Evolutionary conservation across 768 basidiomycete species (phyloP), one percentile per base, ranked within the genome.

Genomic region (Lentinula boryana): DNA sequence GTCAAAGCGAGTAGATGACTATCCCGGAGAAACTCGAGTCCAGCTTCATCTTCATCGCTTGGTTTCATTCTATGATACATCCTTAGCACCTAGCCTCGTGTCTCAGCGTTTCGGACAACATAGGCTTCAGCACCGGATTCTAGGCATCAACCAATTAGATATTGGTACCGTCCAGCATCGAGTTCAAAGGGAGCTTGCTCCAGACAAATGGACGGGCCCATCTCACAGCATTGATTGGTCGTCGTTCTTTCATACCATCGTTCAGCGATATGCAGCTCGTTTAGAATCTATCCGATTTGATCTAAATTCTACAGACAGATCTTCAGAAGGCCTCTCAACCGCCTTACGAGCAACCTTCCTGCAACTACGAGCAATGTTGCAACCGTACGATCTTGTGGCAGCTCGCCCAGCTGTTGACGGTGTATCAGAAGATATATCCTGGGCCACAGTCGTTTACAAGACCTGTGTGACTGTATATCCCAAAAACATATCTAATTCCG

Each of bases 21-120:
- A 68, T 60, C 76, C 76, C 0, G 73, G 57, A 5, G 57, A 76
- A 32, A 70, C 67, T 0, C 73, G 75, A 2, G 48, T 77, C 31
- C 62, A 66, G 18, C 56, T 77, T 27, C 73, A 77, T 51, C 66
- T 73, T 12, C 38, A 74, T 6, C 64, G 70, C 13, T 46, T 77
- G 16, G 61, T 76, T 9, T 75, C 76, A 3, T 72, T 77, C 64
- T 77, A 77, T 31, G 74, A 77, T 55, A 67, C 67, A 4, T 35
- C 63, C 38, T 68, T 74, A 2, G 67, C 35, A 0, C 73, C 73
- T 7, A 75, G 74, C 2, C 64, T 76, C 16, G 59, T 74, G 15
- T 8, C 36, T 4, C 38, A 62, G 23, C 69, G 75, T 35, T 63
- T 62, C 1, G 66, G 64, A 0, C 60, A 62, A 44, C 66, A 71